A percentile compares a stretch with the other conserved stretches of the same genome.
Evolutionary conservation across 164 flowering plant species (phyloP).

Genomic region (Tetrastigma voinierianum): DNA sequence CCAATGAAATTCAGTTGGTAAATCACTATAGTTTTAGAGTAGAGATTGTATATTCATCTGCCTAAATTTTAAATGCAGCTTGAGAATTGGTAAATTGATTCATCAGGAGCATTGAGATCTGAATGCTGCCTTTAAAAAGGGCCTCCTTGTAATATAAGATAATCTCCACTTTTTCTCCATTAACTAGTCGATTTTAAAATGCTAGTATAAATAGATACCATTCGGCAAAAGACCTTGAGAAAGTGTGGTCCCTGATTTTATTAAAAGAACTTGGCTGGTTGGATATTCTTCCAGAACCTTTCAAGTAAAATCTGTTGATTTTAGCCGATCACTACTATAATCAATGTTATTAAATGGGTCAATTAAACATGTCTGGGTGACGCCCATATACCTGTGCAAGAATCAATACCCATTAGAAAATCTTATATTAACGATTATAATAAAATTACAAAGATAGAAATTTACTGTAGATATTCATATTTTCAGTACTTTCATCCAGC

Average conservation of each 20-base stretch:
- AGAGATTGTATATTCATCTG: too few species aligned
- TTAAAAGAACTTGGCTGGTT: conserved; percentile 29
- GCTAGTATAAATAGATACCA: conserved; percentile 14
- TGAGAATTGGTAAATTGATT: too few species aligned
- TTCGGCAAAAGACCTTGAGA: conserved; percentile 59
- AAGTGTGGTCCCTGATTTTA: conserved; percentile 75
- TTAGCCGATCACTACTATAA: conserved; percentile 71
- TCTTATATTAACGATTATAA: too few species aligned
- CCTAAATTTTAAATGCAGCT: too few species aligned
- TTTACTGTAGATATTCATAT: neutral
- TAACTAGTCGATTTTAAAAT: conserved; percentile 1
- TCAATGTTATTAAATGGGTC: conserved; percentile 60
- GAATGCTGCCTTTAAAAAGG: conserved; percentile 1
- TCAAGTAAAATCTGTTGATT: conserved; percentile 63
- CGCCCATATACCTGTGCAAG: conserved; percentile 50
- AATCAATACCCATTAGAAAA: conserved; percentile 8
- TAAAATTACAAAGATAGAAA: neutral
- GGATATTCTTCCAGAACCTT: conserved; percentile 61
- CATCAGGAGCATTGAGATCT: neutral
- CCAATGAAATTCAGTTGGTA: too few species aligned
- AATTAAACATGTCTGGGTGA: conserved; percentile 51
- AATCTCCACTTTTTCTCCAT: neutral
- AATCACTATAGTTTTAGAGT: too few species aligned
- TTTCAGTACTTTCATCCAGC: neutral
- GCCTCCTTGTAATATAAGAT: neutral